A percentile compares a stretch with the other conserved stretches of the same genome.
Evolutionary conservation across 1,139 yeast genomes (phyloP).

Genomic region (Yamadazyma aaseri): DNA sequence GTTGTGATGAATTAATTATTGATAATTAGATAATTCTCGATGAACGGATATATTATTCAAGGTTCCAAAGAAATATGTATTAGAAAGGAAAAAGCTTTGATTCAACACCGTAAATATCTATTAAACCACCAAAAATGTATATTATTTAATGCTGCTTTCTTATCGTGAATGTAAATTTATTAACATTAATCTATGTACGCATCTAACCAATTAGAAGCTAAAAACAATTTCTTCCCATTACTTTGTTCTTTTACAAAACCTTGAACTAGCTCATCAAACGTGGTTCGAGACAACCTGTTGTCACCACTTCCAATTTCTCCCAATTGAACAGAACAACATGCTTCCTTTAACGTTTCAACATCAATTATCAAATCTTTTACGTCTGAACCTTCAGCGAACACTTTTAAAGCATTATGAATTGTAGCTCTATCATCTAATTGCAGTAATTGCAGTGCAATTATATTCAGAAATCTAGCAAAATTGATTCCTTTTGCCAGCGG

Average conservation of each 20-base stretch:
- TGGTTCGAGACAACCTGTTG: constrained; percentile 50
- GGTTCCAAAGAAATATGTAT: too few species aligned
- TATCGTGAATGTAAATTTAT: background rate
- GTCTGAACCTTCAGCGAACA: constrained; percentile 42
- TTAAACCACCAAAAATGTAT: constrained; percentile 5
- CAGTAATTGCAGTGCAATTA: constrained; percentile 61
- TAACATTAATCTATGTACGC: constrained; percentile 43
- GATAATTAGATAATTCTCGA: constrained; percentile 65
- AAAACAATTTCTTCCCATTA: constrained; percentile 55
- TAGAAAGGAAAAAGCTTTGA: too few species aligned
- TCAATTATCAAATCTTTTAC: constrained; percentile 41
- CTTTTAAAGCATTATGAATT: constrained; percentile 60
- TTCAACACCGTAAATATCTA: too few species aligned
- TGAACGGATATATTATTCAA: too few species aligned
- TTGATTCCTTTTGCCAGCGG: constrained; percentile 43
- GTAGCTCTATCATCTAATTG: constrained; percentile 62
- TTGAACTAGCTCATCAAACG: constrained; percentile 52
- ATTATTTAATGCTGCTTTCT: constrained; percentile 1
- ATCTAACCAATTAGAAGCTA: constrained; percentile 61
- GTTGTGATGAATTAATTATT: constrained; percentile 93
- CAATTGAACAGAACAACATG: constrained; percentile 45
- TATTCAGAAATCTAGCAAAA: constrained; percentile 68
- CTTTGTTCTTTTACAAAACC: constrained; percentile 58
- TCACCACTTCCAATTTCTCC: constrained; percentile 47
- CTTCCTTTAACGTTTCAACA: constrained; percentile 48